A percentile compares a stretch with the other conserved stretches of the same genome.
Evolutionary conservation across 352 stramenopile genomes (phyloP).

Genomic region (Pythium guiyangense): DNA sequence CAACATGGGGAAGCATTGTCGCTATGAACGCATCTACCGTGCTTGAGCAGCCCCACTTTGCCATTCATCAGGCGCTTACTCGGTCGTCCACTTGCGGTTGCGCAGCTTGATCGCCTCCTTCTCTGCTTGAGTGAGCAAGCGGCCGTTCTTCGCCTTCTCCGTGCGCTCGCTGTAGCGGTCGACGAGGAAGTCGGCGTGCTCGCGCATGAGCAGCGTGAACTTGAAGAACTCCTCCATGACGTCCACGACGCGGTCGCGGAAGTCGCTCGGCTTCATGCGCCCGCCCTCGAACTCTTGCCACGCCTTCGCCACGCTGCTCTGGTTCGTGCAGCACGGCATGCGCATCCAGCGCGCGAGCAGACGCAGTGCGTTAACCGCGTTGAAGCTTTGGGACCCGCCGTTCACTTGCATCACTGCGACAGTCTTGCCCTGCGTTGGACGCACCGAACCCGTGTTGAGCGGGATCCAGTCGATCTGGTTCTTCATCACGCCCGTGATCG

Average conservation of each 20-base stretch:
- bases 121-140: constrained; percentile 26
- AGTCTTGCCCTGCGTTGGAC: constrained; percentile 55
- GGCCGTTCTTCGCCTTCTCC: constrained; percentile 26
- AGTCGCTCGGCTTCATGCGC: constrained; percentile 54
- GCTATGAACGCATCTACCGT: background rate
- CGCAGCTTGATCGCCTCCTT: constrained; percentile 19
- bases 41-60: background rate
- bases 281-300: constrained; percentile 65
- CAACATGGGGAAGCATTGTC: no score
- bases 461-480: constrained; percentile 74
- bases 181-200: constrained; percentile 28
- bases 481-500: constrained; percentile 62
- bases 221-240: constrained; percentile 68
- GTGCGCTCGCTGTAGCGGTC: constrained; percentile 32
- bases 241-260: constrained; percentile 58
- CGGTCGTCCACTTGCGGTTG: background rate
- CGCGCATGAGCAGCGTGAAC: constrained; percentile 45
- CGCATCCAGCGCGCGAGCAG: constrained; percentile 62
- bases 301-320: constrained; percentile 50
- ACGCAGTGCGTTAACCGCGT: constrained; percentile 54
- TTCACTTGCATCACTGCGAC: constrained; percentile 49
- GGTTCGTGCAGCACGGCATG: constrained; percentile 63
- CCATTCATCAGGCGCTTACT: background rate
- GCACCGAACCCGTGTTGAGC: constrained; percentile 53
- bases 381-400: constrained; percentile 52